These are phyloP conservation scores for Diaporthe nobilis DNA, from an alignment of 2,329 filamentous ascomycete genomes.

Conservation along the genomic window DNA sequence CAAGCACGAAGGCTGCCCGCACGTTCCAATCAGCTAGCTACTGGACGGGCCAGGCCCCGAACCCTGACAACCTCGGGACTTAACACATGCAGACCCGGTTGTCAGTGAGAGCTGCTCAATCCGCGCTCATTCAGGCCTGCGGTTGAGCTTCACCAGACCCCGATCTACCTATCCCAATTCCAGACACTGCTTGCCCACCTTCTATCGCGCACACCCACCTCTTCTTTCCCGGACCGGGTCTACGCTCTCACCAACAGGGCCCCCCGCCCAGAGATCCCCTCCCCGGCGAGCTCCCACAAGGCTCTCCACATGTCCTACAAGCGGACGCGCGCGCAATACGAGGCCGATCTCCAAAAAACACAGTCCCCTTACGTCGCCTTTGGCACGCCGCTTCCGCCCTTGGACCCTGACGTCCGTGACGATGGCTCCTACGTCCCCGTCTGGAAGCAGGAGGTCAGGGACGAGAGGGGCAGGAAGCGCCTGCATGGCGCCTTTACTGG, in stretches of 20 bases:
- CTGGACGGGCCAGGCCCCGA: not conserved
- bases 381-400: conserved; percentile 86
- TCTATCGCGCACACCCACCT: not conserved
- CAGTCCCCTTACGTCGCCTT: conserved; percentile 83
- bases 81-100: not conserved
- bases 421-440: conserved; percentile 93
- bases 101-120: not conserved
- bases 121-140: not conserved
- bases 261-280: not conserved
- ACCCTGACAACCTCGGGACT: not conserved
- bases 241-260: not conserved
- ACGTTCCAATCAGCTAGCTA: not conserved
- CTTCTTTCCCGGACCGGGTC: not conserved
- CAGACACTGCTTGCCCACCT: conserved; percentile 7
- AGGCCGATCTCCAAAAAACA: conserved; percentile 77
- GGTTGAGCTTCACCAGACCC: not conserved
- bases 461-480: conserved; percentile 90
- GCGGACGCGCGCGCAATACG: conserved; percentile 83
- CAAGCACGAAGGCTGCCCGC: not conserved
- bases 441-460: conserved; percentile 98
- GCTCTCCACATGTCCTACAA: conserved; percentile 77
- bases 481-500: conserved; percentile 97
- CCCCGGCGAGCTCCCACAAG: conserved; percentile 11
- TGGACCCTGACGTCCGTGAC: conserved; percentile 83
- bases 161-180: not conserved